Conservation (phyloP, 495 filamentous ascomycete genomes). For the Trichocladium uniseriatum region DNA sequence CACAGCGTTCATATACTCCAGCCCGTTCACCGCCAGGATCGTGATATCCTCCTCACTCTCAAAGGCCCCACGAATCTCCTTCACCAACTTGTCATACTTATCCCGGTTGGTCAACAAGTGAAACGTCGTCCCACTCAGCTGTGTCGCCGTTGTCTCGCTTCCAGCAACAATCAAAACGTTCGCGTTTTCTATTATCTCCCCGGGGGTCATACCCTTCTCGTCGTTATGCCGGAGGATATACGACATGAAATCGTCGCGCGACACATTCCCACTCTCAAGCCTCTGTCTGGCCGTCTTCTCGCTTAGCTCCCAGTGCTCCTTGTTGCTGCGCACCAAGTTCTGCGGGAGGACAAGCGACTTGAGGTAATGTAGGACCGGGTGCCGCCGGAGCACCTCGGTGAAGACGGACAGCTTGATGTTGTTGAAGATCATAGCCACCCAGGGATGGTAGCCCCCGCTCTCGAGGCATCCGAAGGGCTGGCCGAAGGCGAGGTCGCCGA, state of each 20-base stretch:
- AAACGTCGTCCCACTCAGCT: slow-evolving; percentile 31
- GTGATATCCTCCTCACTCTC: slow-evolving; percentile 1
- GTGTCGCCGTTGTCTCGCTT: slow-evolving; percentile 41
- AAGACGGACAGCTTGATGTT: neutral
- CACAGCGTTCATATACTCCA: slow-evolving; percentile 1
- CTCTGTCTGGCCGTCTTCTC: neutral
- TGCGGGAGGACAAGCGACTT: neutral
- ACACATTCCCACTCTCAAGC: neutral
- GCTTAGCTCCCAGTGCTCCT: neutral
- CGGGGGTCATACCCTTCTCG: neutral
- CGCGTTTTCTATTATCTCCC: slow-evolving; percentile 11
- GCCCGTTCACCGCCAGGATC: neutral
- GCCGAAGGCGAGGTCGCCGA: slow-evolving; percentile 48
- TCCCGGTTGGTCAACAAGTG: slow-evolving; percentile 23
- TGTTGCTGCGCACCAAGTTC: neutral
- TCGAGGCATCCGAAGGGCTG: slow-evolving; percentile 44
- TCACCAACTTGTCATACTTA: slow-evolving; percentile 4
- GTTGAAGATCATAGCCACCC: slow-evolving; percentile 24
- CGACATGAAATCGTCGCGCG: neutral
- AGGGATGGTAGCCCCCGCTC: slow-evolving; percentile 23
- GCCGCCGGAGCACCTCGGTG: neutral
- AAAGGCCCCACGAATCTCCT: neutral
- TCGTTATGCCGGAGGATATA: neutral
- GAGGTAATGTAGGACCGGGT: neutral
- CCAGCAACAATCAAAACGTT: slow-evolving; percentile 39